phyloP scores from a whole-genome alignment of 176 grass and related monocot species.

The Avena eriantha region DNA sequence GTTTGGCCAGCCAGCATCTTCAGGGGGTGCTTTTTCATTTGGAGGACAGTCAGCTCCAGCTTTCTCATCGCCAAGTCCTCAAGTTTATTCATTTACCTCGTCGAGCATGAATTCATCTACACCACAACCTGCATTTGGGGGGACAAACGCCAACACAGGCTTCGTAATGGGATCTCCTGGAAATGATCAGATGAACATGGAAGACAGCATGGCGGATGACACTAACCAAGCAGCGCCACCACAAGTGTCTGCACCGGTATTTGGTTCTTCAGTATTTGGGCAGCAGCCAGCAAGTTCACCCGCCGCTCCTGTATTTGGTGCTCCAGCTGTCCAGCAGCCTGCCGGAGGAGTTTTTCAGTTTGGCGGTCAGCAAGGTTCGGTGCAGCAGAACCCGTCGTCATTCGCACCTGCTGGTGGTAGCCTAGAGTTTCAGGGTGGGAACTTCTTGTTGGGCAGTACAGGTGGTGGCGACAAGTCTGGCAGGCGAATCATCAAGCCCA shows the following conservation, averaged over 20 bases:
- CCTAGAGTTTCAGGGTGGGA: slow-evolving; percentile 64
- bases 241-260: slow-evolving; percentile 43
- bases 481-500: slow-evolving; percentile 60
- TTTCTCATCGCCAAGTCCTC: slow-evolving; percentile 46
- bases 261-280: slow-evolving; percentile 56
- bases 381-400: slow-evolving; percentile 37
- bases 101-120: slow-evolving; percentile 48
- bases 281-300: slow-evolving; percentile 47
- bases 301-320: slow-evolving; percentile 46
- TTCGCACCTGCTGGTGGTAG: slow-evolving; percentile 60
- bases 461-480: slow-evolving; percentile 61
- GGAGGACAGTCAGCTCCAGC: slow-evolving; percentile 41
- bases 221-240: slow-evolving; percentile 41
- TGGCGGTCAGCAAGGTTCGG: slow-evolving; percentile 46
- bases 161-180: slow-evolving; percentile 51
- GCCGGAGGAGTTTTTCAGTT: slow-evolving; percentile 64
- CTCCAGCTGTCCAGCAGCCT: slow-evolving; percentile 40
- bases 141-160: slow-evolving; percentile 37
- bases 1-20: slow-evolving; percentile 59
- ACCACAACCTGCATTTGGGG: slow-evolving; percentile 53
- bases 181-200: slow-evolving; percentile 75
- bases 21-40: slow-evolving; percentile 55
- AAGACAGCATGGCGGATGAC: slow-evolving; percentile 75
- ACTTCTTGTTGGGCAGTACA: slow-evolving; percentile 62
- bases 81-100: slow-evolving; percentile 56